These are phyloP conservation scores for Aciculoconidium aculeatum DNA, from an alignment of 805 yeast genomes.

Conservation along the genomic window DNA sequence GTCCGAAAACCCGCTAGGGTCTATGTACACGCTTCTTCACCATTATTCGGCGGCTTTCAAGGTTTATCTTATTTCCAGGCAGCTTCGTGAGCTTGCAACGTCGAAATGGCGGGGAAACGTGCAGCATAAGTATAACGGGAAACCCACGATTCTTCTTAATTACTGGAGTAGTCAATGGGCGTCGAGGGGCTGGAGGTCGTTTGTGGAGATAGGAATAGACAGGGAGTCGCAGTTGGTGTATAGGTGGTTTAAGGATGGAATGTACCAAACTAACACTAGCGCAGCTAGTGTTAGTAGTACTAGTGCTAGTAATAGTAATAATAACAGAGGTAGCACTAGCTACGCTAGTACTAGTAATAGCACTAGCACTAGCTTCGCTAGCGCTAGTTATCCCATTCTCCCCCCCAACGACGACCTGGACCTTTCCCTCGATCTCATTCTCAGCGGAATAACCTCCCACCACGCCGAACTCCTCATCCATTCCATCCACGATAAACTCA, in stretches of 20 bases:
- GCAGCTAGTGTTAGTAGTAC: too few relatives aligned
- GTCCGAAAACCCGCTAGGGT: constrained; percentile 42
- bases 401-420: too few relatives aligned
- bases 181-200: constrained; percentile 43
- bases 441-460: too few relatives aligned
- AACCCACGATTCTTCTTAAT: constrained; percentile 47
- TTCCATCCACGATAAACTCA: constrained; percentile 5
- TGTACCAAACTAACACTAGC: constrained; percentile 21
- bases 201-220: constrained; percentile 58
- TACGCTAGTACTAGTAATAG: too few relatives aligned
- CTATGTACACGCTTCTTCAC: constrained; percentile 52
- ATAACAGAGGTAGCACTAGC: too few relatives aligned
- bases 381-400: constrained; percentile 20
- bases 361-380: constrained; percentile 17
- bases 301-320: too few relatives aligned
- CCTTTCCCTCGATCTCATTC: too few relatives aligned
- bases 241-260: constrained; percentile 61
- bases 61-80: constrained; percentile 53
- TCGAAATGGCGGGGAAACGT: constrained; percentile 56
- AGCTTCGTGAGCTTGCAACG: constrained; percentile 44
- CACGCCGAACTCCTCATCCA: not conserved
- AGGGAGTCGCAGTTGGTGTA: constrained; percentile 41
- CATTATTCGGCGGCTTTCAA: constrained; percentile 60
- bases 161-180: constrained; percentile 55
- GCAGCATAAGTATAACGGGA: constrained; percentile 52